Evolutionary conservation across 352 stramenopile species (phyloP), one percentile per base, ranked within the genome.

Genomic region (Phytophthora pini): DNA sequence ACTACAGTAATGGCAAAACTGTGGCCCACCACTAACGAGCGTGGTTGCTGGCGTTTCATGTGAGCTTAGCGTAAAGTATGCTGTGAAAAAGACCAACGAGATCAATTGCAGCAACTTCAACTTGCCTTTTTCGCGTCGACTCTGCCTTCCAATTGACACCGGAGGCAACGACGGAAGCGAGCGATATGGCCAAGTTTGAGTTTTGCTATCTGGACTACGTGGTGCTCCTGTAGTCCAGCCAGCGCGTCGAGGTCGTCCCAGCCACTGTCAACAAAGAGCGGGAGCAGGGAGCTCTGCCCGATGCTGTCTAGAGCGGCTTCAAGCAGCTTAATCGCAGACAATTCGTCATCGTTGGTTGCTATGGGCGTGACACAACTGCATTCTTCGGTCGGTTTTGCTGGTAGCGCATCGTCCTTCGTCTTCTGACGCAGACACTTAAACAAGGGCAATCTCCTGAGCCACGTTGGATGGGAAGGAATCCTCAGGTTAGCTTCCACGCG

Each of bases 181-280:
- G 9, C 31, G 31, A 36, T 13, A 36, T 36, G 31, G 9, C 31
- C 31, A 36, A 9, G 31, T 36, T 36, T 36, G 9, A 36, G 10
- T 9, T 13, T 36, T 9, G 31, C 9, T 36, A 36, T 36, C 9
- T 12, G 31, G 31, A 2, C 10, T 36, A 36, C 31, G 3, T 36
- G 31, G 31, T 36, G 31, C 10, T 36, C 31, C 10, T 36, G 31
- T 13, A 36, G 31, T 13, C 3, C 51, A 12, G 12, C 6, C 22
- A 77, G 49, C 3, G 70, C 65, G 7, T 63, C 60, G 4, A 74
- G 8, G 34, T 75, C 55, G 34, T 78, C 56, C 70, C 70, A 78
- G 6, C 58, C 70, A 8, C 41, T 66, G 2, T 65, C 46, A 5
- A 62, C 46, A 27, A 69, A 56, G 10, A 47, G 17, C 1, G n/a